Evolutionary conservation across 139 green algal species (phyloP), one percentile per base, ranked within the genome.

Genomic region (Chlamydomonas incerta): DNA sequence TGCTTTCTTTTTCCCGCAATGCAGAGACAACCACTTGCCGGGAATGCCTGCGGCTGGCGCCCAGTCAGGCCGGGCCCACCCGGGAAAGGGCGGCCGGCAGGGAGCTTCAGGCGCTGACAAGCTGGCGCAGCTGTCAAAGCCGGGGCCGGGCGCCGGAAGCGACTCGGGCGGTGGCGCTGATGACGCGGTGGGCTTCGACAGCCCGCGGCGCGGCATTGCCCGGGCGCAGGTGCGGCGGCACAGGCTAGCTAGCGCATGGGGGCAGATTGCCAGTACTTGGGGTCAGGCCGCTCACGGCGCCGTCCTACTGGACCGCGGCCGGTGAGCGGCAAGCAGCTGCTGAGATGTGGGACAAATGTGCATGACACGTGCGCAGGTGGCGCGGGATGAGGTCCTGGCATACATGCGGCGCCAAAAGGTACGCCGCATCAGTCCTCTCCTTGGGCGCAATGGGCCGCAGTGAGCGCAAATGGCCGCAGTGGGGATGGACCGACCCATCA

Each of bases 371-470:
- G 21, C 20, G 34, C 74, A 82, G 74, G 58, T 82, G 14, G 74
- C 74, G 14, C 23, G 58, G 6, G 58, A 71, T 37, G 74, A 82
- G 28, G 74, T 82, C 29, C 58, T 70, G 21, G 72, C 74, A 2
- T 82, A 82, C 58, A 82, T 82, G 74, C 55, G 70, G 37, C 73
- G 68, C 21, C 52, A 57, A 9, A 52, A 52, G 29, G 21, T 68
- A 10, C 73, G 55, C 11, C 17, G 55, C 50, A 57, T 14, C 50
- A 14, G 11, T 20, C 11, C 50, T 10, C 50, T 14, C 11, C 55
- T 60, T 4, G 55, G 68, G 52, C 73, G 57, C 74, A 71, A 70
- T 23, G n/a, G n/a, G n/a, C n/a, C n/a, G n/a, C n/a, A n/a, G n/a
- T n/a, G n/a, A n/a, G n/a, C n/a, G n/a, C n/a, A n/a, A n/a, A n/a